These are phyloP conservation scores for Lentinula detonsa DNA, from an alignment of 768 basidiomycete species.

Conservation along the genomic window DNA sequence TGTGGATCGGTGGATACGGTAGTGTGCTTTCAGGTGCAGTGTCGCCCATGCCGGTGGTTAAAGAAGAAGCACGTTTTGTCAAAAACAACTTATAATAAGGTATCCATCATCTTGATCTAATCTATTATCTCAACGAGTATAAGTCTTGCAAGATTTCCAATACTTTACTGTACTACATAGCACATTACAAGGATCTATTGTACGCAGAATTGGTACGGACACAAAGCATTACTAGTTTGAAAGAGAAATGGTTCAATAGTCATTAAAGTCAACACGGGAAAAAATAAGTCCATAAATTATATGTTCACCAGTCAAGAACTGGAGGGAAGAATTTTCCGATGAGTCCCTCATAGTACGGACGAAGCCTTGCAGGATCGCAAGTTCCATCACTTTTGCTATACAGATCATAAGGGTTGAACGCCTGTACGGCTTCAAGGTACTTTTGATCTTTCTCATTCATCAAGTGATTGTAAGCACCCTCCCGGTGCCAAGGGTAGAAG, in stretches of 20 bases:
- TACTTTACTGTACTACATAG: background rate
- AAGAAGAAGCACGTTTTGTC: background rate
- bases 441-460: slow-evolving; percentile 64
- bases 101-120: too few species aligned
- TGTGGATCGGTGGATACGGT: slow-evolving; percentile 76
- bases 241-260: background rate
- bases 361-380: slow-evolving; percentile 53
- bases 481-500: slow-evolving; percentile 89
- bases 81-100: too few species aligned
- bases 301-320: slow-evolving; percentile 67
- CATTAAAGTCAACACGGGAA: background rate
- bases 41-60: slow-evolving; percentile 17
- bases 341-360: slow-evolving; percentile 78
- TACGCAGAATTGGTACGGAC: background rate
- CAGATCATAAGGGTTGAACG: slow-evolving; percentile 93
- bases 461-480: slow-evolving; percentile 77
- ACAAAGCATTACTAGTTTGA: background rate
- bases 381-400: slow-evolving; percentile 84
- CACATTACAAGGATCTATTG: background rate
- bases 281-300: background rate
- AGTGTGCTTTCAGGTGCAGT: slow-evolving; percentile 55
- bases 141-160: too few species aligned
- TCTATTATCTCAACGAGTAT: too few species aligned
- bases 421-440: slow-evolving; percentile 67
- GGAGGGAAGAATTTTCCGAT: slow-evolving; percentile 86